phyloP scores from a whole-genome alignment of 2,329 filamentous ascomycete species.

The Tolypocladium ovalisporum region DNA sequence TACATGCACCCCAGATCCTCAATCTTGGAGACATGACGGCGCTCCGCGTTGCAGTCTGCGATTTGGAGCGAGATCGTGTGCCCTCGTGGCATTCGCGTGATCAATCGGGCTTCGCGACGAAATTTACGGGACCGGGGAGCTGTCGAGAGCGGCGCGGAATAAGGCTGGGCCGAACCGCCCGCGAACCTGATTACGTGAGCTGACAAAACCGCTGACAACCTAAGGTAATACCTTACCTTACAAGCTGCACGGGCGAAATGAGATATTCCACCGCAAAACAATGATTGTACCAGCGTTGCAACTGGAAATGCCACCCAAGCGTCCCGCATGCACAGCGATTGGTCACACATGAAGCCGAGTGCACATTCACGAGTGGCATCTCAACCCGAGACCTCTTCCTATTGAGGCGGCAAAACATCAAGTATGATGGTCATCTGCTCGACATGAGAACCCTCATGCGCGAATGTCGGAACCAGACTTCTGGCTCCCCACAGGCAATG shows the following conservation, averaged over 20 bases:
- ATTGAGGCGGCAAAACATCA: background rate
- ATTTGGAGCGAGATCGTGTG: background rate
- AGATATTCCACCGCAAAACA: background rate
- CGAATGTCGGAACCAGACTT: background rate
- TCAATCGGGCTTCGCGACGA: conserved; percentile 1
- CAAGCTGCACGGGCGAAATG: no score
- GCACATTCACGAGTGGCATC: background rate
- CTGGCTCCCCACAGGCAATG: background rate
- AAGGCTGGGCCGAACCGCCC: conserved; percentile 5
- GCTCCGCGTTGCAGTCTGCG: conserved; percentile 1
- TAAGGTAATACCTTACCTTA: no score
- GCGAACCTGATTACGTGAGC: conserved; percentile 1
- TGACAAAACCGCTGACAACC: no score
- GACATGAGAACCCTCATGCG: background rate
- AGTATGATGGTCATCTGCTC: background rate
- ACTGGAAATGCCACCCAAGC: background rate
- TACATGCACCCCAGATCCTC: conserved; percentile 22
- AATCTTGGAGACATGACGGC: conserved; percentile 22
- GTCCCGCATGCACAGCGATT: background rate
- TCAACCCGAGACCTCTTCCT: background rate
- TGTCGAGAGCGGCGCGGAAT: conserved; percentile 6
- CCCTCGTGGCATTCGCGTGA: background rate
- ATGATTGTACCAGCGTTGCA: background rate
- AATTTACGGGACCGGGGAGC: conserved; percentile 5
- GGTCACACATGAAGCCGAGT: background rate